Base-by-base conservation (phyloP, 805 yeast genomes). In the Metschnikowia vanudenii region DNA sequence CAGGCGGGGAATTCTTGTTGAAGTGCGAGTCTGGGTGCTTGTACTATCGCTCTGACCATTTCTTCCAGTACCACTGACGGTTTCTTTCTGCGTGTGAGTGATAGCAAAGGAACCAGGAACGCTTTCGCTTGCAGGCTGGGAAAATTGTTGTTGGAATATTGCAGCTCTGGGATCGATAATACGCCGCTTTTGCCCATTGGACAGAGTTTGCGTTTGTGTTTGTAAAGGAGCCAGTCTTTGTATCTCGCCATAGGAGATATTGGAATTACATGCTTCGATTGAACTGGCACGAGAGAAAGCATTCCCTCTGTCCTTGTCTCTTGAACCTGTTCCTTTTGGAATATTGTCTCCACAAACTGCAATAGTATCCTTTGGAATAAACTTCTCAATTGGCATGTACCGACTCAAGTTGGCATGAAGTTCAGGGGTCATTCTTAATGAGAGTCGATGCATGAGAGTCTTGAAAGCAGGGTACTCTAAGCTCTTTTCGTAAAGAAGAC, bases 151-250 rank as follows among this genome's bases (percentile, higher is more conserved):
- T 14, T 32, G 44, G 31, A 28, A 35, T 1, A 39, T 35, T 11
- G 42, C 52, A 7, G 9, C 32, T 6, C 37, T 22, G 1, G 46
- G 48, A n/a, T 45, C 40, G 12, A 45, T 8, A 11, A 43, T 43
- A 19, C 43, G 48, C 35, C 24, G 29, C 17, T 45, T 45, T 14
- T 11, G 8, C 8, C 13, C 16, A 16, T 38, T 36, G 6, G 24
- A 17, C 10, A 22, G 30, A 12, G 14, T 18, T n/a, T 34, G 39
- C 2, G 31, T 20, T 7, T 29, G 30, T 28, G 22, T 24, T 37
- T 18, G 30, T 22, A 22, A 22, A 22, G 24, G 24, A 11, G 18
- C 19, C 39, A 37, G 39, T 24, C 31, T 3, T 16, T 13, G 17
- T 22, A 16, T 18, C 14, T 16, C n/a, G 3, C 3, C 17, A 14